Conservation (phyloP, 148 eudicot species). For the Simmondsia chinensis region DNA sequence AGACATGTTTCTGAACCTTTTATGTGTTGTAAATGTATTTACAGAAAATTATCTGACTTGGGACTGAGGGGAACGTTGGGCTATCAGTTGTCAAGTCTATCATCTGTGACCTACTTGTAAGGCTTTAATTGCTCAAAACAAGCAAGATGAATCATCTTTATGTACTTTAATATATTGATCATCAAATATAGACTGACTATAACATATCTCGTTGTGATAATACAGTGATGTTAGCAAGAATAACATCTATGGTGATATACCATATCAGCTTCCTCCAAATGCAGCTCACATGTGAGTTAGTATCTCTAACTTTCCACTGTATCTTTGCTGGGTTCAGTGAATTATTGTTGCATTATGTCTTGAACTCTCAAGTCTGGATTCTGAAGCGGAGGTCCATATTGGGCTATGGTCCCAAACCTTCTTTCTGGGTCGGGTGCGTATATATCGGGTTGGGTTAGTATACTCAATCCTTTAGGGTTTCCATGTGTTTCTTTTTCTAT, state of each 20-base stretch:
- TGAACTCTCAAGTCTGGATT: too few species aligned
- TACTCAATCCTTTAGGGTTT: too few species aligned
- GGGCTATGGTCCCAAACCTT: too few species aligned
- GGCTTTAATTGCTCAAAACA: slow-evolving; percentile 8
- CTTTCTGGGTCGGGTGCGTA: too few species aligned
- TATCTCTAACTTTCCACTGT: too few species aligned
- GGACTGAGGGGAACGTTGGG: slow-evolving; percentile 46
- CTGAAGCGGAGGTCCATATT: too few species aligned
- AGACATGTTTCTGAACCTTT: not conserved
- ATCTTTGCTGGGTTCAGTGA: too few species aligned
- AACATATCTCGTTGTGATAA: slow-evolving; percentile 14
- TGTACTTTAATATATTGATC: not conserved
- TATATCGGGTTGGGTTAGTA: too few species aligned
- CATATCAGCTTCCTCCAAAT: slow-evolving; percentile 69
- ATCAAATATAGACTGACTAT: not conserved
- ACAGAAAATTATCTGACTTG: slow-evolving; percentile 40
- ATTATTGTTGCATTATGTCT: too few species aligned
- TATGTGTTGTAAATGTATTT: slow-evolving; percentile 4
- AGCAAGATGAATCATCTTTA: not conserved
- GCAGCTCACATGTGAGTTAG: slow-evolving; percentile 43
- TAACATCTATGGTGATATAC: slow-evolving; percentile 45
- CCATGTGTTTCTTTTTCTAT: too few species aligned
- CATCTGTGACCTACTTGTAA: slow-evolving; percentile 54
- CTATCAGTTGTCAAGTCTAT: slow-evolving; percentile 40
- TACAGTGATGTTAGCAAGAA: slow-evolving; percentile 61